Evolutionary conservation across 2,329 filamentous ascomycete species (phyloP).

Genomic region (Colletotrichum spaethianum): DNA sequence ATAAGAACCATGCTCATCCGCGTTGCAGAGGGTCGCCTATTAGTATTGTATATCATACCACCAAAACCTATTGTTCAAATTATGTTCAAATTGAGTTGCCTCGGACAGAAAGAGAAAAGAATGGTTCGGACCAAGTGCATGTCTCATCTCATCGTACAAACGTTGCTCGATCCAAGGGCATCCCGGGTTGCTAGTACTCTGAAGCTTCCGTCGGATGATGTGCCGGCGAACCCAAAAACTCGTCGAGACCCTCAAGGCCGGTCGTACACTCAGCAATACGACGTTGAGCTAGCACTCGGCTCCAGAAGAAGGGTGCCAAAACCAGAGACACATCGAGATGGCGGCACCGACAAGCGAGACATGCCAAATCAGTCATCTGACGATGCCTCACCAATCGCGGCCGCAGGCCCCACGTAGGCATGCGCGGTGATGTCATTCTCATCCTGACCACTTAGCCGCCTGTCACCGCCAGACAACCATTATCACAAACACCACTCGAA

Average conservation of each 20-base stretch:
- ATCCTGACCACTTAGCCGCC: neutral
- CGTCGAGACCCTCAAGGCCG: too few relatives aligned
- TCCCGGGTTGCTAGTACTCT: constrained; percentile 3
- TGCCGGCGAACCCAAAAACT: neutral
- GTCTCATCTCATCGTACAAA: constrained; percentile 7
- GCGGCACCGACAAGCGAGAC: neutral
- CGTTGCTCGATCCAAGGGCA: neutral
- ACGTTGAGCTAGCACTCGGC: neutral
- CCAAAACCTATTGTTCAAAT: neutral
- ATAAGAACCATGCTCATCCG: neutral
- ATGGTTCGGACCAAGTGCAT: constrained; percentile 4
- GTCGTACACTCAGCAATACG: neutral
- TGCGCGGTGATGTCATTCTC: constrained; percentile 28
- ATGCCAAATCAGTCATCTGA: constrained; percentile 17
- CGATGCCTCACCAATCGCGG: constrained; percentile 6
- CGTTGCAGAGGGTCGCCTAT: neutral
- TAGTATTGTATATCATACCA: constrained; percentile 6
- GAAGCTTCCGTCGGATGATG: neutral
- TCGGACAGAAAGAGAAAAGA: neutral
- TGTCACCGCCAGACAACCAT: neutral
- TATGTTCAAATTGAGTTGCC: neutral
- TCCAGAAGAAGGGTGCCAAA: neutral
- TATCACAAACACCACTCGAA: neutral
- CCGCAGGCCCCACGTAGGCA: neutral
- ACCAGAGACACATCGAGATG: constrained; percentile 3